Conservation (phyloP, 331 rosid genomes). For the Pyrus hybrid region DNA sequence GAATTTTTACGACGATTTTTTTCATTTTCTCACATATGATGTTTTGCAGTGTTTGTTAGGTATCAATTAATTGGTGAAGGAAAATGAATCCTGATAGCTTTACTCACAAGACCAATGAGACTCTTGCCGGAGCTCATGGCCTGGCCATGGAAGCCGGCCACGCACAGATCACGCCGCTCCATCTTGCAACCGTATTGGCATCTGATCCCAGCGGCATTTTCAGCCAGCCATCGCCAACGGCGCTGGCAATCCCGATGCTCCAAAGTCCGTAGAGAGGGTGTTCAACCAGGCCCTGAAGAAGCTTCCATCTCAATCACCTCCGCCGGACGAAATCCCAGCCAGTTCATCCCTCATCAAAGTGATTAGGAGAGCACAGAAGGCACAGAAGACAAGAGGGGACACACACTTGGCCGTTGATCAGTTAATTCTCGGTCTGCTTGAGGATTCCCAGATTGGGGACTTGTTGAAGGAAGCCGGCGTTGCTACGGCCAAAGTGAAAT, state of each 20-base stretch:
- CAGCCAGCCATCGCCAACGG: conserved; percentile 42
- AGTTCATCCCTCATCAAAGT: not conserved
- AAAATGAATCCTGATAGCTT: conserved; percentile 83
- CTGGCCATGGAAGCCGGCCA: conserved; percentile 59
- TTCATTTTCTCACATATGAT: too few species aligned
- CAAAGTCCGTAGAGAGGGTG: not conserved
- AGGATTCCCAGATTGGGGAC: conserved; percentile 54
- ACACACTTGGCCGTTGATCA: conserved; percentile 30
- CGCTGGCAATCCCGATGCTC: not conserved
- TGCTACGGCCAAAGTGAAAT: conserved; percentile 42
- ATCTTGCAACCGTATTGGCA: conserved; percentile 42
- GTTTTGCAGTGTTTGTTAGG: not conserved
- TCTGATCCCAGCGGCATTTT: conserved; percentile 58
- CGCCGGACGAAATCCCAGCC: not conserved
- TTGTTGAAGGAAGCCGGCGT: conserved; percentile 80
- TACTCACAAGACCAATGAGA: conserved; percentile 87
- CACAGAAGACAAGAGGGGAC: conserved; percentile 71
- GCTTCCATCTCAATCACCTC: not conserved
- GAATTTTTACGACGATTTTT: too few species aligned
- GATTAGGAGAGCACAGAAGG: conserved; percentile 2
- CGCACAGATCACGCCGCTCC: conserved; percentile 75
- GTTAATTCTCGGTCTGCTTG: not conserved
- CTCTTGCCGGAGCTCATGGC: conserved; percentile 55
- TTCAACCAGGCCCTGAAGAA: not conserved
- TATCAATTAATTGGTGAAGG: not conserved